Evolutionary conservation across 2,329 filamentous ascomycete genomes (phyloP).

Genomic region (Elsinoe arachidis): DNA sequence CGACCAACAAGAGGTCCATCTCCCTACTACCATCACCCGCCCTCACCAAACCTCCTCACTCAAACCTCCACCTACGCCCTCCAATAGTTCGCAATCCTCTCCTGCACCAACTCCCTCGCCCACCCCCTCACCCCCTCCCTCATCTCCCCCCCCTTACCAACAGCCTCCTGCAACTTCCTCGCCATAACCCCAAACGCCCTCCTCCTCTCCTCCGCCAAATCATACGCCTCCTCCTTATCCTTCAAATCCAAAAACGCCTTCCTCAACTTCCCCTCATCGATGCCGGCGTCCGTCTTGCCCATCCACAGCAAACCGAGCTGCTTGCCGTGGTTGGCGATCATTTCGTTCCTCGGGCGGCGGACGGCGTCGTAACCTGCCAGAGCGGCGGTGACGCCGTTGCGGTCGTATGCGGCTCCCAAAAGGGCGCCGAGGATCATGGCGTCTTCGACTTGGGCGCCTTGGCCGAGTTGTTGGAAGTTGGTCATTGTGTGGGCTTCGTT

Average conservation of each 20-base stretch:
- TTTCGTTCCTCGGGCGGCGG: constrained; percentile 8
- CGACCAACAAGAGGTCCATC: background rate
- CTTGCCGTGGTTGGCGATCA: constrained; percentile 12
- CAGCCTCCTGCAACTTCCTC: background rate
- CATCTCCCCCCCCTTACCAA: background rate
- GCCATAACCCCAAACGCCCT: constrained; percentile 11
- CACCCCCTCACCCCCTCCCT: background rate
- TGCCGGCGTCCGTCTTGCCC: constrained; percentile 11
- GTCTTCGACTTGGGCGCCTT: constrained; percentile 13
- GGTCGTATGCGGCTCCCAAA: constrained; percentile 7
- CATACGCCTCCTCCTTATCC: constrained; percentile 8
- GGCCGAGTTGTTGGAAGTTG: constrained; percentile 14
- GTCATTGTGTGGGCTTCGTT: constrained; percentile 15
- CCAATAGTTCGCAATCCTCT: constrained; percentile 3
- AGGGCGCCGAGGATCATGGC: constrained; percentile 14
- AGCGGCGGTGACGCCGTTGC: constrained; percentile 5
- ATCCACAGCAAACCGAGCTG: constrained; percentile 13
- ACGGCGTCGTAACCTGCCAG: constrained; percentile 10
- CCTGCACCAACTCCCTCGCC: background rate
- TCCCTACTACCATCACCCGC: background rate
- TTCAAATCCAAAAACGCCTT: constrained; percentile 10
- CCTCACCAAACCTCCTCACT: background rate
- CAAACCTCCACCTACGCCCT: background rate
- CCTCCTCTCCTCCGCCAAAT: constrained; percentile 3
- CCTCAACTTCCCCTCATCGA: constrained; percentile 4